Evolutionary conservation across 2,329 filamentous ascomycete genomes (phyloP).

Genomic region (Epichloe uncinata): DNA sequence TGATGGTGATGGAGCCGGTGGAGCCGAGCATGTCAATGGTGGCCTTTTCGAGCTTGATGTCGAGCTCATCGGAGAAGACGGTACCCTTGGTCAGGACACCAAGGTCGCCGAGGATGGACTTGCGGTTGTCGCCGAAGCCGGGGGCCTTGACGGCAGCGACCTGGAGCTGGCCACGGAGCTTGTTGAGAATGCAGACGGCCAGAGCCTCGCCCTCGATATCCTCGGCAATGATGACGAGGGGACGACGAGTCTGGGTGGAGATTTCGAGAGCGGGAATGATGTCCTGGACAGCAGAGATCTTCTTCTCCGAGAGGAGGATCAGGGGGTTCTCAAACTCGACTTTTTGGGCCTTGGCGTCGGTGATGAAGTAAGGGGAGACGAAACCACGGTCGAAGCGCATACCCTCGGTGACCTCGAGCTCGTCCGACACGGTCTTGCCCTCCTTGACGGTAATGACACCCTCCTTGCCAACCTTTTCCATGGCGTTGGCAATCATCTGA

Average conservation of each 20-base stretch:
- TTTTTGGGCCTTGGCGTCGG: conserved; percentile 96
- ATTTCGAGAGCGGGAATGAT: conserved; percentile 97
- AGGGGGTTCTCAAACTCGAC: conserved; percentile 99
- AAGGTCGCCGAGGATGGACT: conserved; percentile 96
- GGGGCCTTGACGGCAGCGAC: conserved; percentile 95
- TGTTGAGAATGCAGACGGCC: conserved; percentile 98
- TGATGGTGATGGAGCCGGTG: conserved; percentile 97
- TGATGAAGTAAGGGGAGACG: conserved; percentile 99
- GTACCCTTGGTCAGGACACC: conserved; percentile 92
- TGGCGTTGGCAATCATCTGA: conserved; percentile 89
- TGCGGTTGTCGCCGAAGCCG: conserved; percentile 99
- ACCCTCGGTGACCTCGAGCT: conserved; percentile 97
- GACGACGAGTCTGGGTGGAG: conserved; percentile 87
- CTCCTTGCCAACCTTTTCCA: conserved; percentile 99
- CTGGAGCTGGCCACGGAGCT: conserved; percentile 98
- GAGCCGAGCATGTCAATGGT: conserved; percentile 92
- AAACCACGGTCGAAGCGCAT: conserved; percentile 99
- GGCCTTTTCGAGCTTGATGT: conserved; percentile 98
- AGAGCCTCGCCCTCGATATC: conserved; percentile 98
- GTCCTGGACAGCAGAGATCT: conserved; percentile 98
- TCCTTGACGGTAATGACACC: conserved; percentile 99
- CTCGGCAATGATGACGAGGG: conserved; percentile 96
- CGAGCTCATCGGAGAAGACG: conserved; percentile 96
- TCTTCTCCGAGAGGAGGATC: conserved; percentile 98
- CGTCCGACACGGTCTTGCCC: conserved; percentile 94